Percentiles rank a stretch among this genome's conserved stretches.
Evolutionary conservation across 1,284 basidiomycete genomes (phyloP).

Genomic region (Apiotrichum siamense): DNA sequence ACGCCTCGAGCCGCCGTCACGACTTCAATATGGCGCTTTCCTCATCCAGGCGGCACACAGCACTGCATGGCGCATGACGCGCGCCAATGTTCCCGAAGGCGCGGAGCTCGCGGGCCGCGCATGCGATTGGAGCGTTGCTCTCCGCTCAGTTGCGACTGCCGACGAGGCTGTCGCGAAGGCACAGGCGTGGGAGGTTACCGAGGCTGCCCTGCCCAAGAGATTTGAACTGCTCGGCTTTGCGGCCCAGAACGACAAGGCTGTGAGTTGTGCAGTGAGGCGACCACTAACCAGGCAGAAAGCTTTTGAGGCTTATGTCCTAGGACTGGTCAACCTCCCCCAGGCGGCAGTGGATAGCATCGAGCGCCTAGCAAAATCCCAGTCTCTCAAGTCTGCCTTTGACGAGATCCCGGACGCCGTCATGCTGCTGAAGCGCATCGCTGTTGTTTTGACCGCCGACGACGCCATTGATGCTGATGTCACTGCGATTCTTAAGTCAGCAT

Average conservation of each 20-base stretch:
- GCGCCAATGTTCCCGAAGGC: constrained; percentile 18
- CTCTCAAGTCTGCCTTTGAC: constrained; percentile 6
- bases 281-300: constrained; percentile 13
- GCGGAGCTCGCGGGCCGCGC: constrained; percentile 27
- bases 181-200: neutral
- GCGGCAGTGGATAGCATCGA: neutral
- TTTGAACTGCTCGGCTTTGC: constrained; percentile 75
- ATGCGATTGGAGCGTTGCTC: constrained; percentile 22
- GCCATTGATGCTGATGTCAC: constrained; percentile 2
- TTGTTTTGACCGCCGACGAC: constrained; percentile 8
- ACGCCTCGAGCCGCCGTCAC: neutral
- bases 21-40: neutral
- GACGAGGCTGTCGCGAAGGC: neutral
- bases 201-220: constrained; percentile 47
- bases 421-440: constrained; percentile 11
- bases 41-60: constrained; percentile 11
- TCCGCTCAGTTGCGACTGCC: constrained; percentile 3
- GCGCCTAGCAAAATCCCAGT: neutral
- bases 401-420: constrained; percentile 10
- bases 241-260: constrained; percentile 57
- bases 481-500: neutral
- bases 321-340: constrained; percentile 9
- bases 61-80: constrained; percentile 32
- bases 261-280: constrained; percentile 3
- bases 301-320: constrained; percentile 17